Evolutionary conservation across 2,329 filamentous ascomycete species (phyloP), one percentile per base, ranked within the genome.

Genomic region (Mycogone perniciosa): DNA sequence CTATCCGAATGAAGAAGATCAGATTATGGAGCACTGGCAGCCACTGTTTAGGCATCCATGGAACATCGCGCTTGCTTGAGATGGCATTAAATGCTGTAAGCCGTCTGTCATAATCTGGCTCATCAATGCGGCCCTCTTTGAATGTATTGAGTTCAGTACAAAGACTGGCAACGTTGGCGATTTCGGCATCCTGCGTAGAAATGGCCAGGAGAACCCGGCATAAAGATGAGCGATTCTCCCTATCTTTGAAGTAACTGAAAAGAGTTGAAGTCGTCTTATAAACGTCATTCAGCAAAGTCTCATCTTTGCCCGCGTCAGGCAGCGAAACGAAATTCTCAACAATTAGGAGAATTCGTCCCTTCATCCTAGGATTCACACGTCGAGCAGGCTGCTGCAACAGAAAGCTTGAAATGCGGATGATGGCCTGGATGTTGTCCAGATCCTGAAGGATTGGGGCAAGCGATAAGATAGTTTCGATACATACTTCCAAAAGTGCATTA

Each of bases 241-340:
- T 79, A 65, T 97, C 91, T 59, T 84, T 88, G 72, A 97, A 92
- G 64, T 91, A 96, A 49, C 89, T 88, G 64, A 96, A 97, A 33
- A 97, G 77, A 0, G 88, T 84, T 4, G 88, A 85, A 7, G 93
- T 70, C 0, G 88, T 88, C 42, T 81, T 75, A 64, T 87, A 95
- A 1, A 95, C 80, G 34, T 79, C 76, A 41, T 77, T 71, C 44
- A 81, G 81, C 11, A 92, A 70, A 8, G 46, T 44, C 27, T 77
- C 57, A 33, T 69, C 64, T 47, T 68, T 61, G 10, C 57, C 57
- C 2, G 64, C 74, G 5, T 68, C 61, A 44, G 86, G 76, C 2
- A 87, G 71, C 7, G 83, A 81, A 41, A 96, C 77, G 57, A 96
- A 95, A 54, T 86, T 82, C 63, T 93, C 83, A 13, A 97, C 71